phyloP scores from a whole-genome alignment of 495 filamentous ascomycete species.

The Aspergillus sparsus region DNA sequence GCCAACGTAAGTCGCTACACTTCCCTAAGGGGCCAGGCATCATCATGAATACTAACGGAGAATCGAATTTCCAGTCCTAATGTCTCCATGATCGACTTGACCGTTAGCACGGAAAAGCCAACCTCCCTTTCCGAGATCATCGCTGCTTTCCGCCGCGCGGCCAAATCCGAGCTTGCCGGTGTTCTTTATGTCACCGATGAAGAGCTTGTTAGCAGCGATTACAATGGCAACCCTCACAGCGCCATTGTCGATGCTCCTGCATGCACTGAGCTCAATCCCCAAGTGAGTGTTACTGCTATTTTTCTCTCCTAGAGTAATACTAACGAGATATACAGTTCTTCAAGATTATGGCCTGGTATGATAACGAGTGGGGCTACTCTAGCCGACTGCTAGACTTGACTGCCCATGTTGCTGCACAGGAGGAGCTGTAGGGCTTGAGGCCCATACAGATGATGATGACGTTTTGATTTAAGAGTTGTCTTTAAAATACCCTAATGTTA shows the following conservation, averaged over 20 bases:
- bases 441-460: not conserved
- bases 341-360: slow-evolving; percentile 44
- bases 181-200: slow-evolving; percentile 35
- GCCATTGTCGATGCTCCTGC: slow-evolving; percentile 37
- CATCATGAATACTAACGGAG: slow-evolving; percentile 2
- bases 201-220: slow-evolving; percentile 38
- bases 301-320: not conserved
- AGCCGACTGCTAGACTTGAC: slow-evolving; percentile 39
- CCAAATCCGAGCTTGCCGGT: slow-evolving; percentile 33
- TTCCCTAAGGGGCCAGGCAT: not conserved
- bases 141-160: slow-evolving; percentile 32
- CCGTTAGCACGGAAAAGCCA: slow-evolving; percentile 35
- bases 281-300: slow-evolving; percentile 24
- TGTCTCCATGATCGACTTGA: slow-evolving; percentile 42
- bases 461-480: not conserved
- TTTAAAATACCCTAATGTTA: not conserved
- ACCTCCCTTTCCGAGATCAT: slow-evolving; percentile 37
- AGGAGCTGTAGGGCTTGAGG: not conserved
- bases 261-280: slow-evolving; percentile 35
- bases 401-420: slow-evolving; percentile 4
- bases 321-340: slow-evolving; percentile 28
- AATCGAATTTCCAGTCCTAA: slow-evolving; percentile 28
- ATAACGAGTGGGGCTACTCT: slow-evolving; percentile 43
- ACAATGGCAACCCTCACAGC: slow-evolving; percentile 34
- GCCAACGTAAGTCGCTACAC: slow-evolving; percentile 30